These are phyloP conservation scores for Colletotrichum simmondsii DNA, from an alignment of 2,329 filamentous ascomycete species.

Conservation along the genomic window DNA sequence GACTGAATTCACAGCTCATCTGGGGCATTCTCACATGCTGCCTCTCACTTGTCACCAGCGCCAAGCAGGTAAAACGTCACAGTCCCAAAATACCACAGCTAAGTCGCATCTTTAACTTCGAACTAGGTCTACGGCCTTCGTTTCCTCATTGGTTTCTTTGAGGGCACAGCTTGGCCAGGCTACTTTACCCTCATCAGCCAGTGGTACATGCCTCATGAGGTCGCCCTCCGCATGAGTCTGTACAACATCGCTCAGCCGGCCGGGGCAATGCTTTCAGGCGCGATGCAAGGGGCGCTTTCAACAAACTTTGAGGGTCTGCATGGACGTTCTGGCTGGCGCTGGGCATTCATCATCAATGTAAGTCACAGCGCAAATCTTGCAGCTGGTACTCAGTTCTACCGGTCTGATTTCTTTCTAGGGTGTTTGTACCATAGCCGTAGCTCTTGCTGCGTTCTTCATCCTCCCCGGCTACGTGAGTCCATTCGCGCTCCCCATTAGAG, in stretches of 20 bases:
- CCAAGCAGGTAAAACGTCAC: slow-evolving; percentile 5
- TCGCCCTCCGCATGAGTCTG: slow-evolving; percentile 62
- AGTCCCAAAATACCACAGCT: too few species aligned
- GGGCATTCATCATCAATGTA: slow-evolving; percentile 53
- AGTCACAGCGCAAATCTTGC: rapidly evolving
- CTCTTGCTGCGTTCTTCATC: slow-evolving; percentile 24
- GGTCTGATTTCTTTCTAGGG: background rate
- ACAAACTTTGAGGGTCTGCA: slow-evolving; percentile 62
- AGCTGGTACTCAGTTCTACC: rapidly evolving
- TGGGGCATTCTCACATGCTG: slow-evolving; percentile 22
- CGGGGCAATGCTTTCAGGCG: slow-evolving; percentile 66
- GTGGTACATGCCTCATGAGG: slow-evolving; percentile 50
- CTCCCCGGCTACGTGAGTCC: slow-evolving; percentile 18
- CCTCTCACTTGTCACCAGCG: slow-evolving; percentile 3
- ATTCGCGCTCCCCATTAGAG: too few species aligned
- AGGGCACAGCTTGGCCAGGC: slow-evolving; percentile 43
- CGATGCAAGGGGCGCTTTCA: slow-evolving; percentile 62
- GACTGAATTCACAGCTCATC: background rate
- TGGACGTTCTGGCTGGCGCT: slow-evolving; percentile 53
- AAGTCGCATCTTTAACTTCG: background rate
- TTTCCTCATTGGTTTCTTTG: slow-evolving; percentile 55
- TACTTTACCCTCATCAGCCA: slow-evolving; percentile 51
- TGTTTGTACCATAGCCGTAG: slow-evolving; percentile 13
- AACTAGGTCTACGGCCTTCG: slow-evolving; percentile 53
- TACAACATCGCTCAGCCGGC: slow-evolving; percentile 63